Percentiles rank a stretch among this genome's conserved stretches.
Evolutionary conservation across 371 early-diverging fungal species (phyloP).

Genomic region (Mucor circinelloides): DNA sequence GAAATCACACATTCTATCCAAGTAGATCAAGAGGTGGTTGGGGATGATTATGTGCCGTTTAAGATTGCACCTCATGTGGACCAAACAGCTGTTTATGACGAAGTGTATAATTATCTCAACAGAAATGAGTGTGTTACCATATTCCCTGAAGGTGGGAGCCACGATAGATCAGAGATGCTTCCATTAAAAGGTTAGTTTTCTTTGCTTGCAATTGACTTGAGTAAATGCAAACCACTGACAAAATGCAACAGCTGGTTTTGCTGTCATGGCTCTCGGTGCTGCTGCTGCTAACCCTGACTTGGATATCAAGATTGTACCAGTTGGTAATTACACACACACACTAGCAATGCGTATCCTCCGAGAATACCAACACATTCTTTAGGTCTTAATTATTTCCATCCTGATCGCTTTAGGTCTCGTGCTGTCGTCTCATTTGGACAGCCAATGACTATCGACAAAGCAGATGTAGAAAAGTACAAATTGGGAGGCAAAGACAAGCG

Average conservation of each 20-base stretch:
- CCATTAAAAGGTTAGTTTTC: slow-evolving; percentile 79
- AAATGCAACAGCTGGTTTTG: slow-evolving; percentile 65
- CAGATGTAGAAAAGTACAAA: slow-evolving; percentile 80
- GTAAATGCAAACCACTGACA: background rate
- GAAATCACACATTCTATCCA: slow-evolving; percentile 45
- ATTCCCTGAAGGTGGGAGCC: slow-evolving; percentile 98
- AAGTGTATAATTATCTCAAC: slow-evolving; percentile 78
- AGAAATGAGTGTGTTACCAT: slow-evolving; percentile 88
- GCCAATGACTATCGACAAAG: slow-evolving; percentile 75
- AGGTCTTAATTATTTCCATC: slow-evolving; percentile 95
- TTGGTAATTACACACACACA: slow-evolving; percentile 50
- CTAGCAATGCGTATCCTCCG: background rate
- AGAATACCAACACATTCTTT: background rate
- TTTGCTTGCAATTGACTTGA: background rate
- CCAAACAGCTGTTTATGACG: slow-evolving; percentile 81
- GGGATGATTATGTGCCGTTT: slow-evolving; percentile 33
- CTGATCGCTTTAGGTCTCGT: slow-evolving; percentile 92
- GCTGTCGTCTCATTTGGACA: slow-evolving; percentile 96
- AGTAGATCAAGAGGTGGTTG: slow-evolving; percentile 38
- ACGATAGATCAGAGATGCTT: slow-evolving; percentile 93
- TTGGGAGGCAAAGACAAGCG: slow-evolving; percentile 83
- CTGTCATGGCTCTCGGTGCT: slow-evolving; percentile 92
- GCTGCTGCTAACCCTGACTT: slow-evolving; percentile 78
- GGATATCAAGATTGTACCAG: slow-evolving; percentile 91
- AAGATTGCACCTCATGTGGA: slow-evolving; percentile 87